These are phyloP conservation scores for Pulveroboletus ravenelii DNA, from an alignment of 768 basidiomycete species.

Conservation along the genomic window DNA sequence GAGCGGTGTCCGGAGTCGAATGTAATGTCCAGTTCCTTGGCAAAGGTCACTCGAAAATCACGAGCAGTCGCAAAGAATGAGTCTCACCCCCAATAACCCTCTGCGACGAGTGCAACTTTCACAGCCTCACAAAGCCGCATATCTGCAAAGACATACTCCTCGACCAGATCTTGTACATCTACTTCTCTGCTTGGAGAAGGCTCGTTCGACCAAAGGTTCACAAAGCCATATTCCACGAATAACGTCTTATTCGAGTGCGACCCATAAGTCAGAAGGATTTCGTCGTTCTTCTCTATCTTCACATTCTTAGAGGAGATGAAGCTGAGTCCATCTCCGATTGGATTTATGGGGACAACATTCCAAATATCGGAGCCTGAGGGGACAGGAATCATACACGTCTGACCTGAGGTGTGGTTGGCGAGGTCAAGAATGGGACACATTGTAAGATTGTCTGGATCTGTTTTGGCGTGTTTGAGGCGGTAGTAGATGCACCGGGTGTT, in stretches of 20 bases:
- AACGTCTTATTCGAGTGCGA: conserved; percentile 70
- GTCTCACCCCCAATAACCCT: conserved; percentile 83
- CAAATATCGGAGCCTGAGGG: conserved; percentile 34
- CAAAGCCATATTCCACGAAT: conserved; percentile 90
- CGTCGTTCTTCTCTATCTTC: conserved; percentile 46
- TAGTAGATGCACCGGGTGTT: conserved; percentile 90
- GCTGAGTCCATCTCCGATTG: conserved; percentile 43
- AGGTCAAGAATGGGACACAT: conserved; percentile 90
- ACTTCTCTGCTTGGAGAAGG: conserved; percentile 46
- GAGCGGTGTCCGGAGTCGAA: conserved; percentile 49
- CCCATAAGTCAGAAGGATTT: conserved; percentile 79
- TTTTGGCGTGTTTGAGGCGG: conserved; percentile 44
- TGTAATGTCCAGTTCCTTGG: conserved; percentile 80
- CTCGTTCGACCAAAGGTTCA: conserved; percentile 36
- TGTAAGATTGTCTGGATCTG: conserved; percentile 72
- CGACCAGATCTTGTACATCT: conserved; percentile 53
- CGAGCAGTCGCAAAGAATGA: not conserved
- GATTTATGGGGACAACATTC: conserved; percentile 32
- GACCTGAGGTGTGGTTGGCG: conserved; percentile 64
- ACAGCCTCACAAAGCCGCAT: conserved; percentile 41
- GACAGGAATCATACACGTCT: conserved; percentile 42
- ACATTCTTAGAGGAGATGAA: conserved; percentile 45
- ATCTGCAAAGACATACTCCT: conserved; percentile 45
- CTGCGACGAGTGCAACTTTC: conserved; percentile 47
- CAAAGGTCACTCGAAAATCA: not conserved